phyloP scores from a whole-genome alignment of 225 moss, liverwort and hornwort species.

The Asterella californica region DNA sequence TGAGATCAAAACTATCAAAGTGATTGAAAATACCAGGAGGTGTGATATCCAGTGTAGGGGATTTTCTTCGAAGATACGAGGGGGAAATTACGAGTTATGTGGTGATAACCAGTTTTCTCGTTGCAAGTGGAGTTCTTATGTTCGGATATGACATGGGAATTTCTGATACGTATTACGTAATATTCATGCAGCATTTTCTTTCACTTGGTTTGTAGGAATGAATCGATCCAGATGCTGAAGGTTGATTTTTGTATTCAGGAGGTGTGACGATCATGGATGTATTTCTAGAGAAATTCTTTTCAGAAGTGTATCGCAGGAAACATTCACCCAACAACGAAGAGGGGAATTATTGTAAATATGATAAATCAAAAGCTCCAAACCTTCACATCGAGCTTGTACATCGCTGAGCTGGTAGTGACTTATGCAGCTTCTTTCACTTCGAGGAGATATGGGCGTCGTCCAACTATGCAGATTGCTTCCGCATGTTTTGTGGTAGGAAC shows the following conservation, averaged over 20 bases:
- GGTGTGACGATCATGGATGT: slow-evolving; percentile 38
- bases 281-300: slow-evolving; percentile 41
- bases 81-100: slow-evolving; percentile 22
- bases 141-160: slow-evolving; percentile 40
- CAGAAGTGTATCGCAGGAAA: slow-evolving; percentile 6
- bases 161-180: slow-evolving; percentile 7
- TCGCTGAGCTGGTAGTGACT: slow-evolving; percentile 39
- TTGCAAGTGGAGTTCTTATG: slow-evolving; percentile 35
- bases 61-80: slow-evolving; percentile 13
- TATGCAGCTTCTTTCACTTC: slow-evolving; percentile 31
- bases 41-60: neutral
- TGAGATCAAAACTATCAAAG: too few relatives aligned
- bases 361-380: slow-evolving; percentile 38
- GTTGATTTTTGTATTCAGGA: slow-evolving; percentile 10
- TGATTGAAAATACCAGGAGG: slow-evolving; percentile 21
- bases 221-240: neutral
- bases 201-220: neutral
- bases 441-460: slow-evolving; percentile 25
- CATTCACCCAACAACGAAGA: neutral
- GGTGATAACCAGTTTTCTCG: slow-evolving; percentile 19
- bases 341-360: slow-evolving; percentile 37
- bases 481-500: slow-evolving; percentile 29
- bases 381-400: slow-evolving; percentile 46
- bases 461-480: slow-evolving; percentile 30
- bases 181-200: neutral